A percentile compares a stretch with the other conserved stretches of the same genome.
These are phyloP conservation scores for Prunus dulcis DNA, from an alignment of 306 rosid genomes.

Conservation along the genomic window DNA sequence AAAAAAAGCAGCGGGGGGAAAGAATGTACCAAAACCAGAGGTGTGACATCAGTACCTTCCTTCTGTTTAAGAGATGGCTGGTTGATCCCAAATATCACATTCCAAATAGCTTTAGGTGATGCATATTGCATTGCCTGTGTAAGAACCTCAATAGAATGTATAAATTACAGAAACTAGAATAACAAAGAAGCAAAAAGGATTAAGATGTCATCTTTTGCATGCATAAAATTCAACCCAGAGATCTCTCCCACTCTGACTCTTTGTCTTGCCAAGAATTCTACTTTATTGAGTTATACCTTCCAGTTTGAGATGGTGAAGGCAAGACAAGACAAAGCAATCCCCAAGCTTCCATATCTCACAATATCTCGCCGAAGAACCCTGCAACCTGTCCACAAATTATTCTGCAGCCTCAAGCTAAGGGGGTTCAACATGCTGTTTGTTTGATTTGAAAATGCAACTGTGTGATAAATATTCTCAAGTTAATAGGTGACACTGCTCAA, in stretches of 20 bases:
- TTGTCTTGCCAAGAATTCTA: slow-evolving; percentile 5
- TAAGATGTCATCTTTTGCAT: slow-evolving; percentile 1
- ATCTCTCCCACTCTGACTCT: too few relatives aligned
- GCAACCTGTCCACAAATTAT: slow-evolving; percentile 89
- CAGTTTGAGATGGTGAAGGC: slow-evolving; percentile 67
- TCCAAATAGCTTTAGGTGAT: slow-evolving; percentile 93
- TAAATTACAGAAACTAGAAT: slow-evolving; percentile 4
- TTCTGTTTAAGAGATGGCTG: slow-evolving; percentile 62
- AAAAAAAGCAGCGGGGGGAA: slow-evolving; percentile 17
- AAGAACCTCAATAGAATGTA: slow-evolving; percentile 9
- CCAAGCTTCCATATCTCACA: slow-evolving; percentile 88
- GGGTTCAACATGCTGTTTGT: slow-evolving; percentile 24
- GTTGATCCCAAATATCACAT: slow-evolving; percentile 63
- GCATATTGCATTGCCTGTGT: slow-evolving; percentile 91
- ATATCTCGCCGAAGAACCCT: slow-evolving; percentile 88
- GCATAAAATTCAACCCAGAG: too few relatives aligned
- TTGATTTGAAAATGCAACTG: slow-evolving; percentile 14
- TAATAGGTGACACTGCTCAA: background rate
- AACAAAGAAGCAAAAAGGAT: background rate
- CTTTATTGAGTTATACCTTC: slow-evolving; percentile 58
- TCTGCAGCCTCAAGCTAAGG: slow-evolving; percentile 51
- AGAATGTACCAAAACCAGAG: slow-evolving; percentile 13
- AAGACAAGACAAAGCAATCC: slow-evolving; percentile 82
- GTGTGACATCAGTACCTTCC: slow-evolving; percentile 44
- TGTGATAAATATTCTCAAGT: slow-evolving; percentile 9